Evolutionary conservation across 148 eudicot species (phyloP), one percentile per base, ranked within the genome.

Genomic region (Linanthus parryae): DNA sequence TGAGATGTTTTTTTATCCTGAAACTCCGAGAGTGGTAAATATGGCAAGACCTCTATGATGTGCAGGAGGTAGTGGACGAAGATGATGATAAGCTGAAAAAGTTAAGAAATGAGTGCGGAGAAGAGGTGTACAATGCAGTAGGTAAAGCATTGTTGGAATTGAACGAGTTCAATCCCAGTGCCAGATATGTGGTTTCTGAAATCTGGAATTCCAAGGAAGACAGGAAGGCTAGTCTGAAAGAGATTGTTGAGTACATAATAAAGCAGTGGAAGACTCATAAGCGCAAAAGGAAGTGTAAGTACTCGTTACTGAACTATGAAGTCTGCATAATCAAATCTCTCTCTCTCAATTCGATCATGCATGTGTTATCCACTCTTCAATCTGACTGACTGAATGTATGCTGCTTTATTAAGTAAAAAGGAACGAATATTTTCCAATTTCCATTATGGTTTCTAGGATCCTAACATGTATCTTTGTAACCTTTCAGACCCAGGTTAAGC

Each of bases 91-190:
- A 59, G 30, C 20, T 73, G 73, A 73, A 64, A 39, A 64, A 52
- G 52, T 34, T 73, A 48, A 59, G 40, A 48, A 23, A 8, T 25
- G 42, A 42, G 39, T 64, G 73, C 66, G 78, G 70, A 27, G 78
- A 68, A 60, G 63, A 59, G 19, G 70, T 56, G 10, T 73, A 73
- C 54, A 44, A 46, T 15, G 63, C 47, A 10, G 67, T 73, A 20
- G 60, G 54, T 8, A 34, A 51, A 33, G 73, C 78, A 40, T 56
- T 73, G 24, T 18, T 64, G 52, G 73, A 73, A 48, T 50, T 73
- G 57, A 73, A 68, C 30, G 78, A 73, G 48, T 68, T 68, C 59
- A 73, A 73, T 37, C 63, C 78, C 3, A 73, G 78, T 36, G 78
- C 73, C 27, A 59, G 78, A 50, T 73, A 59, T 63, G 56, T 54